Base-by-base conservation (phyloP, 345 rosid species). In the Clausena lansium region DNA sequence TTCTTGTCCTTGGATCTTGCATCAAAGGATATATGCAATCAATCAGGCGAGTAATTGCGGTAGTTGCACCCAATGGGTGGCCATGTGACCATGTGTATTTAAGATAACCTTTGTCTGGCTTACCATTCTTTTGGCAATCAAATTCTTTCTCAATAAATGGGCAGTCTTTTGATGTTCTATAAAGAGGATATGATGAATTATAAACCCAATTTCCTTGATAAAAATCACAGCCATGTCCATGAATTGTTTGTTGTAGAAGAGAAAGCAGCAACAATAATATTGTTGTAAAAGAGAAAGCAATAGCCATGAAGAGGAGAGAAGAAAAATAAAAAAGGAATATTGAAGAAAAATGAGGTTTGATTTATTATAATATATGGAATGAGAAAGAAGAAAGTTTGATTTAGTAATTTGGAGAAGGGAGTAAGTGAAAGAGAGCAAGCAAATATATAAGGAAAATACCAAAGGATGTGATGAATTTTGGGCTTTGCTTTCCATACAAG, bases 41-140 rank as follows among this genome's bases (percentile, higher is more conserved):
- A 39, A 2, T 39, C 2, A 39, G 45, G 45, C 3, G 11, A 39
- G 45, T 39, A 11, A 9, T 39, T 0, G 45, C 11, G 0, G 0
- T 39, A 0, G 45, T n/a, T n/a, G n/a, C n/a, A n/a, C n/a, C 73
- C 72, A 41, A 27, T 45, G 15, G 93, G 96, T 66, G 89, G 87
- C n/a, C n/a, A n/a, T n/a, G n/a, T n/a, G n/a, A n/a, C 98, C 98
- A 93, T 54, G 90, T 79, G 61, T 86, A 93, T 63, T 83, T 85
- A 67, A 93, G 94, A 78, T 93, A 90, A 17, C 62, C 74, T 14
- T 9, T 70, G 85, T 93, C 96, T 4, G 88, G 90, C 39, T 93
- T 86, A 27, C 94, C 90, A 25, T 86, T 89, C 38, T 25, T 30
- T 24, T 74, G 84, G 84, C 94, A 93, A 76, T 91, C 83, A 73